Percentiles rank a stretch among this genome's conserved stretches.
Evolutionary conservation across 2,329 filamentous ascomycete species (phyloP).

Genomic region (Pseudogymnoascus sp.): DNA sequence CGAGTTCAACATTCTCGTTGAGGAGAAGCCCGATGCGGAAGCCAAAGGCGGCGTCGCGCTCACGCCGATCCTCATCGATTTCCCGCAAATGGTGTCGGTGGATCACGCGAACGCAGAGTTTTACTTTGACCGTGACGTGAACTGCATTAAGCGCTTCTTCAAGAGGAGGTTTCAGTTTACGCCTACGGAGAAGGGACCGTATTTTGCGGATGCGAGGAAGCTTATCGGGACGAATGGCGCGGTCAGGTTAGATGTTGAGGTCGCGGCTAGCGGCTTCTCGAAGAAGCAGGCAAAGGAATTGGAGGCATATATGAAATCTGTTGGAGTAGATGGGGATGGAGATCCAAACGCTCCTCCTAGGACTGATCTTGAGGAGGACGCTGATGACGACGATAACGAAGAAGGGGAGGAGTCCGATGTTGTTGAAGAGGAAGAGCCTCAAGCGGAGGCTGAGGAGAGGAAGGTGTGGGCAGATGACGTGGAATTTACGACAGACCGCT

Average conservation of each 20-base stretch:
- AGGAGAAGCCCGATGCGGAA: constrained; percentile 51
- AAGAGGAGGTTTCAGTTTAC: constrained; percentile 80
- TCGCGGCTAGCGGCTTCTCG: constrained; percentile 89
- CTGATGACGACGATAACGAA: constrained; percentile 30
- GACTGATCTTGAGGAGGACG: constrained; percentile 33
- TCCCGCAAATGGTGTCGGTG: constrained; percentile 96
- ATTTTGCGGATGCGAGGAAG: constrained; percentile 77
- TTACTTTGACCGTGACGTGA: constrained; percentile 95
- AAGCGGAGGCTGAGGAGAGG: constrained; percentile 8
- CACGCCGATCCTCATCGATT: constrained; percentile 86
- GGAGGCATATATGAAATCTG: constrained; percentile 77
- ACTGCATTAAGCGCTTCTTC: constrained; percentile 94
- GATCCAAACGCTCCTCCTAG: constrained; percentile 24
- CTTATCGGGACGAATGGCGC: constrained; percentile 55
- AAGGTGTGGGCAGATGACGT: constrained; percentile 24
- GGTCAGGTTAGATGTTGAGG: constrained; percentile 72
- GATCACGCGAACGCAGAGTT: constrained; percentile 89
- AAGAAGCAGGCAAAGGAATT: constrained; percentile 95
- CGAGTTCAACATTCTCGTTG: constrained; percentile 96
- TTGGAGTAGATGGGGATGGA: constrained; percentile 44
- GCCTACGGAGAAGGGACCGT: constrained; percentile 72
- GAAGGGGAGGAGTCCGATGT: constrained; percentile 27
- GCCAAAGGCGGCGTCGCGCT: constrained; percentile 36
- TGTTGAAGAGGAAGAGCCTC: constrained; percentile 21
- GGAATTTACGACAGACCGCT: constrained; percentile 24